Evolutionary conservation across 164 flowering plant genomes (phyloP), one percentile per base, ranked within the genome.

Genomic region (Piper longum): DNA sequence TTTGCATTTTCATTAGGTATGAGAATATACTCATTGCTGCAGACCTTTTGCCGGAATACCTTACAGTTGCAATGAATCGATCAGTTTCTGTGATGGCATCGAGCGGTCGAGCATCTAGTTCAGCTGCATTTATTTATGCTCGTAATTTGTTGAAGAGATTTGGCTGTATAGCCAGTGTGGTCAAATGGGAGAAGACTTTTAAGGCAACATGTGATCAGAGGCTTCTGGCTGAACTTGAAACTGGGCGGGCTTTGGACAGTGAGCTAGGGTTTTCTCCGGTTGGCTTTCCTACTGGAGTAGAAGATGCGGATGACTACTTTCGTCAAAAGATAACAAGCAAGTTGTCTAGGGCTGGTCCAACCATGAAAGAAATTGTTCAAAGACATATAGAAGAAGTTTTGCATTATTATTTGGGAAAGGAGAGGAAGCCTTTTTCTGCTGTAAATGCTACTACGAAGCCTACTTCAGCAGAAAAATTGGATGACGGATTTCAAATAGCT

Each of bases 311-410:
- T 79, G 95, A 88, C 63, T 84, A 76, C 68, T 69, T 82, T 61
- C 96, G 93, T 60, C 93, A 89, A 72, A 95, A 91, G 75, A 77
- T 95, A 40, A 75, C 72, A 64, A 74, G 80, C 59, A 74, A 93
- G 66, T 63, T 80, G 41, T 81, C 97, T 26, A 85, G 98, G 79
- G 87, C 81, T 41, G 91, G 83, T 48, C 69, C 77, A 63, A 77
- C 70, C 76, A 91, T 95, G 99, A 80, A 86, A 76, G 97, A 95
- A 8, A 68, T 83, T 16, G 96, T 95, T 69, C 86, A 82, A 64
- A 78, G 78, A 45, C 78, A 79, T 66, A 61, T 84, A 64, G 96
- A 88, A n/a, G 99, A 91, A 63, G 96, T 79, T 59, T 66, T 83
- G 54, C 78, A 77, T 64, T 72, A 72, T 74, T 75, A 77, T 44